Evolutionary conservation across 1,284 basidiomycete genomes (phyloP).

Genomic region (Cryptococcus depauperatus): DNA sequence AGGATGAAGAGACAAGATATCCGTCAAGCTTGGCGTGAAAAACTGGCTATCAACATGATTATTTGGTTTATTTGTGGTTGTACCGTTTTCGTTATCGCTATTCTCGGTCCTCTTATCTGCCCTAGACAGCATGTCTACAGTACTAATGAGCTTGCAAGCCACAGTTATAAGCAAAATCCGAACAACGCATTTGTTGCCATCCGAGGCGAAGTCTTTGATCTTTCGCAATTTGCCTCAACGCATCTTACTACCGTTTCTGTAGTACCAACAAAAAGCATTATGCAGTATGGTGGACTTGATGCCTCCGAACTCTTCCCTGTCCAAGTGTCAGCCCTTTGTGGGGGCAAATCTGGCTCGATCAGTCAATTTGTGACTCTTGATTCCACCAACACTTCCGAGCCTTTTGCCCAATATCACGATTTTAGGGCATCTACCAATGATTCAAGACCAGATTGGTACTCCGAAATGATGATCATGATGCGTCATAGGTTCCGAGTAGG

Average conservation of each 20-base stretch:
- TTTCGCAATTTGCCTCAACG: constrained; percentile 38
- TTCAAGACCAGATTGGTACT: constrained; percentile 95
- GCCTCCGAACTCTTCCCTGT: constrained; percentile 84
- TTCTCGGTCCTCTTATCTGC: constrained; percentile 83
- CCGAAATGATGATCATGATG: constrained; percentile 81
- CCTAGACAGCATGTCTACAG: constrained; percentile 89
- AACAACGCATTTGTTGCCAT: constrained; percentile 73
- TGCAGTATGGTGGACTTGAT: constrained; percentile 73
- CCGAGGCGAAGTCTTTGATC: constrained; percentile 70
- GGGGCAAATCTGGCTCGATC: constrained; percentile 70
- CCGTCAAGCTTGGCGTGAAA: constrained; percentile 95
- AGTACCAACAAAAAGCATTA: constrained; percentile 62
- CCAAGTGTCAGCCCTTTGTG: constrained; percentile 91
- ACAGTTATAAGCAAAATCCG: constrained; percentile 58
- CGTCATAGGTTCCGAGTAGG: constrained; percentile 80
- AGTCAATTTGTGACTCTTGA: constrained; percentile 77
- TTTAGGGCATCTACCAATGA: constrained; percentile 84
- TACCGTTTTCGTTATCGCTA: constrained; percentile 85
- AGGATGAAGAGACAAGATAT: constrained; percentile 92
- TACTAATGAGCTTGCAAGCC: constrained; percentile 62
- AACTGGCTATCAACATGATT: constrained; percentile 87
- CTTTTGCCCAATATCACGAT: constrained; percentile 82
- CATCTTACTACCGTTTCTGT: constrained; percentile 67
- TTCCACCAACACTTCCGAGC: constrained; percentile 69
- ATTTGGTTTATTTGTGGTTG: constrained; percentile 90